Base-by-base conservation (phyloP, 2,329 filamentous ascomycete species). In the Taxawa tesnikishii region DNA sequence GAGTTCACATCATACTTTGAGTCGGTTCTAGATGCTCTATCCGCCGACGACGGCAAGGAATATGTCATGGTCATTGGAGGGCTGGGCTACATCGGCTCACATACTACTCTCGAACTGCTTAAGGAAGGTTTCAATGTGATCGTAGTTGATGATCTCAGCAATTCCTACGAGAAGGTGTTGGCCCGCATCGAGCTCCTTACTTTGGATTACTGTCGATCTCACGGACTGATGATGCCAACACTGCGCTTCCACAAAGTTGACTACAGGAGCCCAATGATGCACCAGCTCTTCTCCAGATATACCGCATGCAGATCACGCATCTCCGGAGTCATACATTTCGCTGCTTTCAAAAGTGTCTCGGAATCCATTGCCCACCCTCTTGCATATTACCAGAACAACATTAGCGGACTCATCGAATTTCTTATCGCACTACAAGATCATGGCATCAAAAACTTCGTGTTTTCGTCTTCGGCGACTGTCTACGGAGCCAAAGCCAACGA, bases 381-480 rank as follows among this genome's bases (percentile, higher is more conserved):
- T n/a, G n/a, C n/a, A n/a, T n/a, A n/a, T n/a, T n/a, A n/a, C n/a
- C n/a, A n/a, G n/a, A 1, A 51, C 79, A 34, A 67, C 67, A 37
- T 79, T 18, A 68, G 67, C 43, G 75, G 75, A 0, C 56, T 79
- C 4, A 60, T 79, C 29, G 63, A 74, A 37, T 67, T 80, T 36
- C 62, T 75, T 17, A 53, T 61, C 12, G 59, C 68, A 4, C 62
- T 79, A 28, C 65, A 67, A 31, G 62, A 72, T 37, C 72, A 70
- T 44, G n/a, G n/a, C n/a, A n/a, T n/a, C n/a, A n/a, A n/a, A n/a
- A n/a, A n/a, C n/a, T n/a, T n/a, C n/a, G n/a, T 60, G 65, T 18
- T 74, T 79, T 53, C 75, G 73, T 78, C 73, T 1, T 79, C 74
- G 0, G 75, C 75, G 6, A 77, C 73, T 1, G 75, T 80, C 2